Percentiles rank a stretch among this genome's conserved stretches.
phyloP scores from a whole-genome alignment of 192 early-diverging fungal species.

The Chytriomyces sp. region DNA sequence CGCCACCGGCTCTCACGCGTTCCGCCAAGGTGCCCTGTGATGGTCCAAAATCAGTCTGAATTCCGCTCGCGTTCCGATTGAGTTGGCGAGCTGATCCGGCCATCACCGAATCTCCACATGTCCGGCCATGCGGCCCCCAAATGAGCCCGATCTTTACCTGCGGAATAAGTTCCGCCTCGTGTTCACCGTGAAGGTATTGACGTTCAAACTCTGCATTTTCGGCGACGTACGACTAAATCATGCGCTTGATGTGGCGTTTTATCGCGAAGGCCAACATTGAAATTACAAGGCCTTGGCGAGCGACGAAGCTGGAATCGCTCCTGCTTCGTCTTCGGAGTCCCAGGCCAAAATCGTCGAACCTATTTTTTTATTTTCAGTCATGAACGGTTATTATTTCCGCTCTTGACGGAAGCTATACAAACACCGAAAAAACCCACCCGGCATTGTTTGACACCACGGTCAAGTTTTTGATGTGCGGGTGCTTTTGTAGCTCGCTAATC shows the following conservation, averaged over 20 bases:
- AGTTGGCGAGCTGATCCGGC: not conserved
- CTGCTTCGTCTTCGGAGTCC: constrained; percentile 63
- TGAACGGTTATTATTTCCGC: no score
- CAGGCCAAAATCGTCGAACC: constrained; percentile 70
- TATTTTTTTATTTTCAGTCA: no score
- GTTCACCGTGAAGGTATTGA: constrained; percentile 78
- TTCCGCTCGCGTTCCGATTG: no score
- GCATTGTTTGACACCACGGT: constrained; percentile 81
- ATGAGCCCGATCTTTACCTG: constrained; percentile 55
- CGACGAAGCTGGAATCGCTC: not conserved
- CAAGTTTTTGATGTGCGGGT: constrained; percentile 60
- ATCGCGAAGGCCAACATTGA: no score
- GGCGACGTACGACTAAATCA: constrained; percentile 77
- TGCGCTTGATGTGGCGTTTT: constrained; percentile 75
- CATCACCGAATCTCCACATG: not conserved
- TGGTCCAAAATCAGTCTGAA: no score
- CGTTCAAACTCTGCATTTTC: constrained; percentile 82
- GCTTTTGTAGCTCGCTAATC: constrained; percentile 65
- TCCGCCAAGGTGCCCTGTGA: constrained; percentile 67
- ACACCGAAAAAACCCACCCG: constrained; percentile 40
- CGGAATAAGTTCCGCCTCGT: constrained; percentile 76
- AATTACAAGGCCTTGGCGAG: not conserved
- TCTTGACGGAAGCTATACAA: no score
- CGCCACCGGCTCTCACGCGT: constrained; percentile 74
- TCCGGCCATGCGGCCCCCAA: no score